A percentile compares a stretch with the other conserved stretches of the same genome.
These are phyloP conservation scores for Saccharomyces hybrid DNA, from an alignment of 1,139 yeast genomes.

Conservation along the genomic window DNA sequence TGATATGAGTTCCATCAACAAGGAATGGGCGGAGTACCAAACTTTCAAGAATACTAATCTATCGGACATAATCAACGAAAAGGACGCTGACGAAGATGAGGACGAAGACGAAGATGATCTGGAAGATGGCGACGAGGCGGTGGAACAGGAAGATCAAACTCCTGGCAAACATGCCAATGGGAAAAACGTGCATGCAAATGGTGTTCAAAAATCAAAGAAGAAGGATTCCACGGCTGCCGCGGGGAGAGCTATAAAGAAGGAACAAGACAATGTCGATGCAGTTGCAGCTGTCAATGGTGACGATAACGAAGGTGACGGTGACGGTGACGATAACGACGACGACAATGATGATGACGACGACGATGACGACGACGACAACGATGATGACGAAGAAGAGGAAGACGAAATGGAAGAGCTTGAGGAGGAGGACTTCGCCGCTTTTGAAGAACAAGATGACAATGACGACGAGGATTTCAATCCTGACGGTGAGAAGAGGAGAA, in stretches of 20 bases:
- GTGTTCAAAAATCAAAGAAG: slow-evolving; percentile 6
- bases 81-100: slow-evolving; percentile 8
- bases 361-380: slow-evolving; percentile 9
- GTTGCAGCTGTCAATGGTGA: slow-evolving; percentile 6
- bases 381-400: slow-evolving; percentile 8
- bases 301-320: slow-evolving; percentile 11
- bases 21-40: slow-evolving; percentile 20
- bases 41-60: slow-evolving; percentile 12
- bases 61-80: slow-evolving; percentile 10
- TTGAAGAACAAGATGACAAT: slow-evolving; percentile 20
- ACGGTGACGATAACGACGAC: slow-evolving; percentile 13
- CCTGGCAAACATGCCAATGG: slow-evolving; percentile 8
- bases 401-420: slow-evolving; percentile 12
- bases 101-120: slow-evolving; percentile 8
- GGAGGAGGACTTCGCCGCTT: slow-evolving; percentile 9
- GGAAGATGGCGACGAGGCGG: slow-evolving; percentile 16
- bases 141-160: slow-evolving; percentile 4
- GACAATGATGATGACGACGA: slow-evolving; percentile 12
- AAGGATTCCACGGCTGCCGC: slow-evolving; percentile 14
- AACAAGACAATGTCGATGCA: not conserved
- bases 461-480: slow-evolving; percentile 26
- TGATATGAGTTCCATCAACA: slow-evolving; percentile 14
- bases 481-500: slow-evolving; percentile 14
- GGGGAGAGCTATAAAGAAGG: slow-evolving; percentile 7
- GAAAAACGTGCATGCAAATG: slow-evolving; percentile 7